Evolutionary conservation across 2,329 filamentous ascomycete species (phyloP).

Genomic region (Aureobasidium melanogenum): DNA sequence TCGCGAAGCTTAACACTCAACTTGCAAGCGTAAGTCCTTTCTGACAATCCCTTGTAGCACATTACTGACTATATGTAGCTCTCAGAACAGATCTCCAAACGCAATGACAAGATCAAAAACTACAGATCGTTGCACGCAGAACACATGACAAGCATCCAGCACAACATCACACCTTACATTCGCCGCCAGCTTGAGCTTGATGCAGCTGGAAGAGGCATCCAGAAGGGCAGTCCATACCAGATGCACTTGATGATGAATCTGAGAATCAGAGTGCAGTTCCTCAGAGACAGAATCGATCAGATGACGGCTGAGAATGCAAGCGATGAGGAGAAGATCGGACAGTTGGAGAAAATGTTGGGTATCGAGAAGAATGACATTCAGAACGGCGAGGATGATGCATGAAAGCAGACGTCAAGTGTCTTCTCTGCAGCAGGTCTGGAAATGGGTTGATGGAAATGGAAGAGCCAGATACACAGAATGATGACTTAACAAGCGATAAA

Average conservation of each 20-base stretch:
- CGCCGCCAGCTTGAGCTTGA: not conserved
- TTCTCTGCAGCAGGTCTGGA: not conserved
- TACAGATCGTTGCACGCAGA: not conserved
- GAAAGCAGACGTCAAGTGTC: not conserved
- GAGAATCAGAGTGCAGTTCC: not conserved
- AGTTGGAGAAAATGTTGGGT: not conserved
- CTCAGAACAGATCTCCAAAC: not conserved
- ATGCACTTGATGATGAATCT: conserved; percentile 1
- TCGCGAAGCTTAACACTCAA: not conserved
- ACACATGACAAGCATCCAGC: not conserved
- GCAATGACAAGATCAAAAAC: not conserved
- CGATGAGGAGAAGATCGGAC: not conserved
- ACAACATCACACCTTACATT: not conserved
- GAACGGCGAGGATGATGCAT: not conserved
- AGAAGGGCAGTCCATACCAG: not conserved
- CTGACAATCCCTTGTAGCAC: not conserved
- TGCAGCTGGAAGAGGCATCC: not conserved
- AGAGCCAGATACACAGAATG: not conserved
- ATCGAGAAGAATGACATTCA: not conserved
- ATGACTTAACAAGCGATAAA: not conserved
- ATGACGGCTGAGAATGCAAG: not conserved
- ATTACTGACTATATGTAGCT: not conserved
- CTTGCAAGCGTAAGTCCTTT: not conserved
- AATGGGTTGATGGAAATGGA: not conserved
- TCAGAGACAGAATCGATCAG: not conserved